Evolutionary conservation across 306 rosid genomes (phyloP).

Genomic region (Astragalus membranaceus): DNA sequence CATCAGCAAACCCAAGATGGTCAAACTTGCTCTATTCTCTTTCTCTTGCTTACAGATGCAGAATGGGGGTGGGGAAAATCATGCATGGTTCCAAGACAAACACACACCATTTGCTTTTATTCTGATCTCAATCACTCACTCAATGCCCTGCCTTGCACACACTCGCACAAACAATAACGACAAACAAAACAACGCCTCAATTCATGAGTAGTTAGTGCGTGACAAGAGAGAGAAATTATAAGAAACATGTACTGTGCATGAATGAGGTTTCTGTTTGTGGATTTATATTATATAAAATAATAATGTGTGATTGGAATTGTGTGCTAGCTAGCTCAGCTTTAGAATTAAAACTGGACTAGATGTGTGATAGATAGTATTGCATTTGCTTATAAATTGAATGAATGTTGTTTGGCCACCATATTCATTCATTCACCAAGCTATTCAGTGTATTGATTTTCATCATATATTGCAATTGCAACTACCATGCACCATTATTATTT

Average conservation of each 20-base stretch:
- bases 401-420: slow-evolving; percentile 27
- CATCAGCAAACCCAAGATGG: slow-evolving; percentile 59
- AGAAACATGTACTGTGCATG: slow-evolving; percentile 32
- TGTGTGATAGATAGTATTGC: slow-evolving; percentile 16
- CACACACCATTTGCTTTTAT: slow-evolving; percentile 5
- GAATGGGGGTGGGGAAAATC: slow-evolving; percentile 58
- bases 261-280: neutral
- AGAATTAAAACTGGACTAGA: neutral
- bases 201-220: neutral
- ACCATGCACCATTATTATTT: slow-evolving; percentile 34
- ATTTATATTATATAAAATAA: neutral
- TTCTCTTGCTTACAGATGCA: slow-evolving; percentile 41
- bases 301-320: neutral
- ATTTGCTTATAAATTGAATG: slow-evolving; percentile 5
- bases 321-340: neutral
- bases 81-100: slow-evolving; percentile 56
- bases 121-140: slow-evolving; percentile 19
- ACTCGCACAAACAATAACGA: slow-evolving; percentile 22
- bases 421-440: slow-evolving; percentile 16
- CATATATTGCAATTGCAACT: slow-evolving; percentile 24
- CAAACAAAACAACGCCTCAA: neutral
- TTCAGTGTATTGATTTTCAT: slow-evolving; percentile 34
- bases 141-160: slow-evolving; percentile 16
- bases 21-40: slow-evolving; percentile 23
- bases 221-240: neutral